phyloP scores from a whole-genome alignment of 192 early-diverging fungal genomes.

The Podila horticola region DNA sequence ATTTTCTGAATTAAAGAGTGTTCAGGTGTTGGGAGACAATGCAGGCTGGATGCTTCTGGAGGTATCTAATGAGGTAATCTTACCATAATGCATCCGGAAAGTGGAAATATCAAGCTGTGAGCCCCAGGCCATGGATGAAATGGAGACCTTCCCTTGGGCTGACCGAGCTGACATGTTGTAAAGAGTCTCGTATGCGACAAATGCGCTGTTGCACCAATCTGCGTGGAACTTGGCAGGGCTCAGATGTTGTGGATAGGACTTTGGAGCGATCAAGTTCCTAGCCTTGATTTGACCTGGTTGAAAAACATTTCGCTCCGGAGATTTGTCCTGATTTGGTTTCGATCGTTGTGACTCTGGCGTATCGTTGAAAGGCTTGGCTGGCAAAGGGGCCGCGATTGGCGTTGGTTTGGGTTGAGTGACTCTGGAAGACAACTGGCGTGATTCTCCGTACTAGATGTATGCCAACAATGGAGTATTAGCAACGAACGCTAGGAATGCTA shows the following conservation, averaged over 20 bases:
- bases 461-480: too few relatives aligned
- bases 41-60: not conserved
- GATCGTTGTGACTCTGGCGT: too few relatives aligned
- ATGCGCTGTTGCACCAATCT: conserved; percentile 20
- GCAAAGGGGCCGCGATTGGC: too few relatives aligned
- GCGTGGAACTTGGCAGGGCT: not conserved
- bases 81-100: conserved; percentile 39
- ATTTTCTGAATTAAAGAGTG: not conserved
- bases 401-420: too few relatives aligned
- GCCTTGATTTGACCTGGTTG: not conserved
- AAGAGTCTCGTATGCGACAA: conserved; percentile 30
- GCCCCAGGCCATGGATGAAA: conserved; percentile 31
- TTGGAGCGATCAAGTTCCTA: not conserved
- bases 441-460: too few relatives aligned
- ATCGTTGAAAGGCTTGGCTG: too few relatives aligned
- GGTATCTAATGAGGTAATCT: not conserved
- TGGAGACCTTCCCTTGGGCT: not conserved
- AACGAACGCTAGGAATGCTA: too few relatives aligned
- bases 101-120: conserved; percentile 43
- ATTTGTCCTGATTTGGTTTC: too few relatives aligned
- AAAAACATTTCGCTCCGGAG: too few relatives aligned
- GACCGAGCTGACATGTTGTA: conserved; percentile 21
- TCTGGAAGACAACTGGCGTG: too few relatives aligned
- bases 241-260: too few relatives aligned
- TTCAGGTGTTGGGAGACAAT: not conserved